phyloP scores from a whole-genome alignment of 306 rosid genomes.

The Adenanthera pavonina region DNA sequence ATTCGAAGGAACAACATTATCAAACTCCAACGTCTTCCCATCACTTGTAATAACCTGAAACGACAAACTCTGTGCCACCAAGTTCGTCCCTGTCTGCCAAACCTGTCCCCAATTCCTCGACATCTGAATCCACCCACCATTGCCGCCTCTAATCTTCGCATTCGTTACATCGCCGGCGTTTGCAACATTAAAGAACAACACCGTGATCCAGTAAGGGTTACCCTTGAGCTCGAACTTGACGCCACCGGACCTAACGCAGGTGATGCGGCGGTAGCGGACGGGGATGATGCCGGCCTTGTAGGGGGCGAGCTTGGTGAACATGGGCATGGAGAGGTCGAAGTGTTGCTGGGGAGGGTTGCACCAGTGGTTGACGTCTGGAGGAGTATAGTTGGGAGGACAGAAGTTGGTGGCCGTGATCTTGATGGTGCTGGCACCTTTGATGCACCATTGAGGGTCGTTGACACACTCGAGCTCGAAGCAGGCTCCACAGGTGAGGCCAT shows the following conservation, averaged over 20 bases:
- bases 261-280: conserved; percentile 46
- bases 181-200: conserved; percentile 59
- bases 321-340: conserved; percentile 64
- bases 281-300: conserved; percentile 65
- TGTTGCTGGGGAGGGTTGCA: conserved; percentile 76
- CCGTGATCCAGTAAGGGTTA: conserved; percentile 49
- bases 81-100: conserved; percentile 28
- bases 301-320: conserved; percentile 58
- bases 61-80: conserved; percentile 63
- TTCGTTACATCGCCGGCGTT: conserved; percentile 55
- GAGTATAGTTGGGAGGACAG: conserved; percentile 61
- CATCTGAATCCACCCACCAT: conserved; percentile 52
- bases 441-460: conserved; percentile 58
- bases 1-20: conserved; percentile 43
- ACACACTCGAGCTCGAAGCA: conserved; percentile 64
- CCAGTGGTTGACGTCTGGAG: conserved; percentile 48
- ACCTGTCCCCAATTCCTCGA: conserved; percentile 66
- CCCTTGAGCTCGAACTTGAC: conserved; percentile 51
- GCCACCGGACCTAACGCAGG: conserved; percentile 50
- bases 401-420: conserved; percentile 66
- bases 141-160: conserved; percentile 48
- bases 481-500: conserved; percentile 61
- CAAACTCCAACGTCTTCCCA: conserved; percentile 37
- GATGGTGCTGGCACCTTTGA: conserved; percentile 40
- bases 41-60: conserved; percentile 55